Evolutionary conservation across 2,329 filamentous ascomycete species (phyloP), one percentile per base, ranked within the genome.

Genomic region (Sporothrix phasma): DNA sequence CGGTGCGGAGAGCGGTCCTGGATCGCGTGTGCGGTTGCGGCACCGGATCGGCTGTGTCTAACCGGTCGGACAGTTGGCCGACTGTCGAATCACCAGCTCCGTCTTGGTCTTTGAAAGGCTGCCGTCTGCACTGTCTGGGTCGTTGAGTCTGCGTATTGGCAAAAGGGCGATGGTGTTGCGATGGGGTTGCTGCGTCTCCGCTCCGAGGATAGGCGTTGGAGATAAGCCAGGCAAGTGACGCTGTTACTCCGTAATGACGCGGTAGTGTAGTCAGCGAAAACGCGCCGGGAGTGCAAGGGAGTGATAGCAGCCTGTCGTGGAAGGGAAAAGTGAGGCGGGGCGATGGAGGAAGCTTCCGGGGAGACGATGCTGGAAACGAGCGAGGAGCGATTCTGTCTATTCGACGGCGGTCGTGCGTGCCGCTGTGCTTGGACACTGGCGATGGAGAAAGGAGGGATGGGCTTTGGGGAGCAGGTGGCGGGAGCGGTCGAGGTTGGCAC

Each of bases 331-430:
- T 37, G n/a, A 56, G 19, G 51, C n/a, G 13, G 34, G n/a, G 7
- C 31, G 31, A 39, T 37, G 51, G 19, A 6, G 31, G 22, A 51
- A 4, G 26, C 47, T 51, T 39, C 10, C 15, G n/a, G 19, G 51
- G 34, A 54, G 47, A 51, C 17, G 47, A 39, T 39, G 31, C 24
- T 22, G 29, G 29, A 17, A 41, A 58, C 54, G 13, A 26, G 24
- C 29, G 54, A 43, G 22, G 37, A n/a, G 17, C 37, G 37, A 10
- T 26, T 58, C 54, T 24, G 19, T 58, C n/a, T n/a, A n/a, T 54
- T 54, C 51, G 54, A 58, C 43, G 54, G 54, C 37, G 54, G 34
- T 58, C 39, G 37, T 58, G 37, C 39, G 22, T 58, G 54, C 54
- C 54, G 37, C n/a, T 41, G 37, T 58, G 37, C 54, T 43, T 43